phyloP scores from a whole-genome alignment of 2,329 filamentous ascomycete genomes.

The Furcasterigmium furcatum region DNA sequence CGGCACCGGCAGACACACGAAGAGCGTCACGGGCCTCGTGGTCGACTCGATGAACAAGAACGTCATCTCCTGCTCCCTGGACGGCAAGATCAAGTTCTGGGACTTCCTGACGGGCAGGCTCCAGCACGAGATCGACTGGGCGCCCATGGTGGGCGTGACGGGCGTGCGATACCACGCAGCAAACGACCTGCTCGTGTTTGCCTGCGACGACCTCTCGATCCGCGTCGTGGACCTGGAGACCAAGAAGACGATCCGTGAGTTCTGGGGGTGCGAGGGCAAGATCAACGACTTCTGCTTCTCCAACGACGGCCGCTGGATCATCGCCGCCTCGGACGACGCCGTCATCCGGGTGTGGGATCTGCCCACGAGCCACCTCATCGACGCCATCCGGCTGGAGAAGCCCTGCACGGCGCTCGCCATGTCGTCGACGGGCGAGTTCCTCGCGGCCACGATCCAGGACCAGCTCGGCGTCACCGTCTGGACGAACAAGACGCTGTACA shows the following conservation, averaged over 20 bases:
- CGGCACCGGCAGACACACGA: conserved; percentile 71
- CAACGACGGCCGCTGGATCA: conserved; percentile 88
- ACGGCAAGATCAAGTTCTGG: conserved; percentile 98
- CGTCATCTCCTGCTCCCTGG: conserved; percentile 81
- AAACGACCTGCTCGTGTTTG: conserved; percentile 83
- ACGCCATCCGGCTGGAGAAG: conserved; percentile 77
- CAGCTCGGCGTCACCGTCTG: conserved; percentile 89
- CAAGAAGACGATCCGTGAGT: conserved; percentile 84
- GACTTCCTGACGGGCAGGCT: conserved; percentile 83
- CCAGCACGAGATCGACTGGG: conserved; percentile 79
- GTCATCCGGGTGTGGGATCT: conserved; percentile 90
- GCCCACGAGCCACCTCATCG: conserved; percentile 91
- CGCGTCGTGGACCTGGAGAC: conserved; percentile 89
- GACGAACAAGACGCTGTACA: conserved; percentile 92
- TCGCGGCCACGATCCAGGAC: conserved; percentile 83
- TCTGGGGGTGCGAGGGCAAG: conserved; percentile 73
- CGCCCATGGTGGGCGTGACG: conserved; percentile 71
- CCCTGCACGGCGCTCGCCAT: conserved; percentile 84
- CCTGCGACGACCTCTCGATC: conserved; percentile 85
- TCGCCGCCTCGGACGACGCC: conserved; percentile 79
- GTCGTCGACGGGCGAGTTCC: conserved; percentile 85
- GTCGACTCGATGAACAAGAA: conserved; percentile 87
- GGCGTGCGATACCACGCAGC: conserved; percentile 76
- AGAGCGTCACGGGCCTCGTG: conserved; percentile 79
- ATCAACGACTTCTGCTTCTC: conserved; percentile 88